These are phyloP conservation scores for Nothopassalora personata DNA, from an alignment of 2,329 filamentous ascomycete genomes.

Conservation along the genomic window DNA sequence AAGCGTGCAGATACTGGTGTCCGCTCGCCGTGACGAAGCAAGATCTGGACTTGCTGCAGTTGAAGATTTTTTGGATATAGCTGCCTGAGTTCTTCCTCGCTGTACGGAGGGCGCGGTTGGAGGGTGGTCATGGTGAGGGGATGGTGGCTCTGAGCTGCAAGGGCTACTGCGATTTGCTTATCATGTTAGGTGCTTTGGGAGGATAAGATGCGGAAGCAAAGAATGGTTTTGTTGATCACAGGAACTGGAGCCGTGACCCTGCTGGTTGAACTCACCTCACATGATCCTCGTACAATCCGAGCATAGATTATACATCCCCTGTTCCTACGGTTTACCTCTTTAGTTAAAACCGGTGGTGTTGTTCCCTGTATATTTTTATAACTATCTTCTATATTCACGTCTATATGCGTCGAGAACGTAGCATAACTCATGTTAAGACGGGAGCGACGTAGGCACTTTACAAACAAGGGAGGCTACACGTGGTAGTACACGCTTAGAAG, in stretches of 20 bases:
- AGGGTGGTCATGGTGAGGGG: slow-evolving; percentile 67
- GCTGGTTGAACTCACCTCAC: neutral
- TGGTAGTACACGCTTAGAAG: too few species aligned
- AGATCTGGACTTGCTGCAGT: slow-evolving; percentile 83
- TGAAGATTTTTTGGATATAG: slow-evolving; percentile 78
- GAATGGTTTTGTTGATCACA: neutral
- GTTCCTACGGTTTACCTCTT: too few species aligned
- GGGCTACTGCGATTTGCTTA: neutral
- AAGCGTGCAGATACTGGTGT: slow-evolving; percentile 86
- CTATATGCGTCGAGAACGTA: too few species aligned
- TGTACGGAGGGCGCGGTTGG: slow-evolving; percentile 68
- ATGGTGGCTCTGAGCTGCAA: neutral
- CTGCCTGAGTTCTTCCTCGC: slow-evolving; percentile 67
- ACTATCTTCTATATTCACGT: too few species aligned
- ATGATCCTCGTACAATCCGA: too few species aligned
- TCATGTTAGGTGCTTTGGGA: slow-evolving; percentile 1
- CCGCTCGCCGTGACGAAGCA: slow-evolving; percentile 54
- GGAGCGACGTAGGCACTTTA: too few species aligned
- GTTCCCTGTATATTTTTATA: too few species aligned
- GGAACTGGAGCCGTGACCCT: neutral
- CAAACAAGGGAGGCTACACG: too few species aligned
- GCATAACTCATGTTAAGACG: too few species aligned
- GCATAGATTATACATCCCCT: too few species aligned
- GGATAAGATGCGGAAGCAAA: too few species aligned
- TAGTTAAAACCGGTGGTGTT: too few species aligned